Base-by-base conservation (phyloP, 2,329 filamentous ascomycete genomes). In the Fusarium sp. region DNA sequence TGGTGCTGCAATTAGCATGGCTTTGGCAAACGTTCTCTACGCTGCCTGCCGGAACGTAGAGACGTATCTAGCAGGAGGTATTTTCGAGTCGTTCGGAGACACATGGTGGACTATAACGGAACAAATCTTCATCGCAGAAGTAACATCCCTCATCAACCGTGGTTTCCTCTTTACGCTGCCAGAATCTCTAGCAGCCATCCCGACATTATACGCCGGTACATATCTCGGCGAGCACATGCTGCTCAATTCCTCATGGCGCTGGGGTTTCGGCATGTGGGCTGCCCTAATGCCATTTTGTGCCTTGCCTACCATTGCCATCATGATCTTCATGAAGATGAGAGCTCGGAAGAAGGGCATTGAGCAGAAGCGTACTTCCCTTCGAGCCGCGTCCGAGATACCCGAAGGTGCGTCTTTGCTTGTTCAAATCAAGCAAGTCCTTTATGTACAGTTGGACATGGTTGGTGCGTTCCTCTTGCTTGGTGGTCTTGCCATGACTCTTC, bases 101-200 rank as follows among this genome's bases (percentile, higher is more conserved):
- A 56, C 67, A 1, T 71, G 68, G 67, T 71, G 67, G 67, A 71
- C 67, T 32, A 71, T 71, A 3, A 61, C 65, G 0, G 67, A 71
- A 4, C 68, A 71, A 12, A 71, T 71, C 46, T 71, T 71, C 20
- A 61, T 71, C 20, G 68, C 68, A 0, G 67, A 71, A 12, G 65
- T 71, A 1, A 71, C 68, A 1, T 71, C 63, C n/a, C 63, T 71
- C 5, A 68, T 71, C 3, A 71, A 71, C 9, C 43, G 67, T 2
- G 68, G 67, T 16, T 59, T 71, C 5, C 34, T 71, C 1, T 68
- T 71, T 13, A 68, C 68, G 0, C 45, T 71, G 0, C 68, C 68
- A 4, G 68, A 71, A 7, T 71, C 68, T 0, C 34, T 71, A 20
- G 48, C 68, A 0, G 67, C 68, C 1, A 71, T 71, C 16, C 68